Evolutionary conservation across 169 alveolate genomes (phyloP), one percentile per base, ranked within the genome.

Genomic region (Babesia ovis): DNA sequence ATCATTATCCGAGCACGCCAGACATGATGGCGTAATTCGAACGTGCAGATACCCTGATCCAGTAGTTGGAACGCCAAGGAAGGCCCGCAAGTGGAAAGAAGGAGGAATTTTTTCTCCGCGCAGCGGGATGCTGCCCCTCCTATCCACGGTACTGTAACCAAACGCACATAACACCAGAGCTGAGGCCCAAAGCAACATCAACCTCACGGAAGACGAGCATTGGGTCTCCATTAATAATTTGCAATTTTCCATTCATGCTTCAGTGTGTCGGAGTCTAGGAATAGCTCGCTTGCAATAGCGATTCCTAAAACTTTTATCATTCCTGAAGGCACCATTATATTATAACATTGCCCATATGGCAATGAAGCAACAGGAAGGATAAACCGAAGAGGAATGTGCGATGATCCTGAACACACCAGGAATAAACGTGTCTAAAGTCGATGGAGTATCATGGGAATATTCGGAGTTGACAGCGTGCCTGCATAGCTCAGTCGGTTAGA

Each of bases 401-500:
- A n/a, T n/a, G n/a, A n/a, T n/a, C n/a, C n/a, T n/a, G n/a, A n/a
- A n/a, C n/a, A n/a, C n/a, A n/a, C n/a, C n/a, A n/a, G n/a, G n/a
- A n/a, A 39, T 8, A 14, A 48, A 48, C 31, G 14, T 48, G 61
- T 54, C 61, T 54, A 29, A 11, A 11, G 12, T 22, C 6, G 14
- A 4, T 35, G 22, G 9, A 9, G 41, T 20, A 35, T 57, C 50
- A 22, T 57, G 11, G 50, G 32, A 57, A 31, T 18, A 57, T 31
- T 57, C 12, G n/a, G 32, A 4, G 29, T 11, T 23, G 56, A 4
- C 9, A 6, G 6, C 48, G 64, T 20, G 93, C 93, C 93, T 85
- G 70, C 93, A 70, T 88, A 88, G 93, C 93, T 88, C 85, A 88
- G 93, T 85, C 48, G 93, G 93, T 64, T 85, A 88, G 93, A 88